A percentile compares a stretch with the other conserved stretches of the same genome.
These are phyloP conservation scores for Clarireedia paspali DNA, from an alignment of 2,329 filamentous ascomycete species.

Conservation along the genomic window DNA sequence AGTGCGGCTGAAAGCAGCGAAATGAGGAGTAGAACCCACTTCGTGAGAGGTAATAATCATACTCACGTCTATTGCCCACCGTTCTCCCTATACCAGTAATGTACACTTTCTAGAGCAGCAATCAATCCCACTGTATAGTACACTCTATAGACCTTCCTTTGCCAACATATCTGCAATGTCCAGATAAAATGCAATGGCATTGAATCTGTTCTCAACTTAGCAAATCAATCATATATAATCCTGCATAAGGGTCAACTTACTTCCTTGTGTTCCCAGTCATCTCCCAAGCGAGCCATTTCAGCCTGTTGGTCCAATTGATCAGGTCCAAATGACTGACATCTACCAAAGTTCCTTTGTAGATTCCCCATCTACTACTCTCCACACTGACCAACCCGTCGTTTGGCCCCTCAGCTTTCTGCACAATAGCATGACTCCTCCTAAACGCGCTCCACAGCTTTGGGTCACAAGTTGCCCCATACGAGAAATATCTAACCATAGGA, in stretches of 20 bases:
- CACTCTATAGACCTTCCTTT: conserved; percentile 45
- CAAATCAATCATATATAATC: background rate
- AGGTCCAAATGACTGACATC: conserved; percentile 56
- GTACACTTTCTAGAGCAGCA: background rate
- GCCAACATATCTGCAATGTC: conserved; percentile 64
- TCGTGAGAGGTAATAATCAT: no score
- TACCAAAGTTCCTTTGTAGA: conserved; percentile 55
- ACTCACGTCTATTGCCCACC: no score
- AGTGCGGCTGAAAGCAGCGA: no score
- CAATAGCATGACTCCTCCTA: conserved; percentile 42
- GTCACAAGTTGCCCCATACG: conserved; percentile 48
- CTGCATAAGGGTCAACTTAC: conserved; percentile 33
- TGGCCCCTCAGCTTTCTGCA: conserved; percentile 45
- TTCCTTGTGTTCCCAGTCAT: conserved; percentile 43
- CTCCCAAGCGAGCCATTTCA: conserved; percentile 47
- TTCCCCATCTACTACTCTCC: conserved; percentile 52
- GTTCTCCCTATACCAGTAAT: background rate
- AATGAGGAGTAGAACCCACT: no score
- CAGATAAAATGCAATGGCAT: conserved; percentile 60
- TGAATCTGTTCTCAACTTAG: conserved; percentile 41
- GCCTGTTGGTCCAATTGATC: conserved; percentile 60
- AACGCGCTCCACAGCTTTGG: conserved; percentile 61
- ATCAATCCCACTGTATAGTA: background rate
- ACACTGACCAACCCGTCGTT: conserved; percentile 65
- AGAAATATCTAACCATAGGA: conserved; percentile 49